phyloP scores from a whole-genome alignment of 129 eudicot genomes.

The Logfia minima region DNA sequence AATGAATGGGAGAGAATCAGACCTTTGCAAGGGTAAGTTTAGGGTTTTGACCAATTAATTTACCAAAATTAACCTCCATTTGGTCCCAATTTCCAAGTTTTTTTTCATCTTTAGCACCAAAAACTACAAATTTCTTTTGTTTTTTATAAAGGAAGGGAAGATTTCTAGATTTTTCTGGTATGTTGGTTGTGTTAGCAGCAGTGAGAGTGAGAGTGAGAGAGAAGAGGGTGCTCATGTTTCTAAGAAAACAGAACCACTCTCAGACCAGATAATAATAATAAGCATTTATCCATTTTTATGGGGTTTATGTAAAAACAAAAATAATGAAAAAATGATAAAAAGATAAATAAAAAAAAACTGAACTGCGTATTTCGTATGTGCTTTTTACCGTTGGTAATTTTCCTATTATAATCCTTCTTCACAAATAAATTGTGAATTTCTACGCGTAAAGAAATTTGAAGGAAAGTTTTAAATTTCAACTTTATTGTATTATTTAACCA shows the following conservation, averaged over 20 bases:
- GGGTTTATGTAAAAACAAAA: too few species aligned
- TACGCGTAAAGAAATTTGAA: too few species aligned
- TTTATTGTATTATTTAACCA: too few species aligned
- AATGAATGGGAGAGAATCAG: slow-evolving; percentile 8
- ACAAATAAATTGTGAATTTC: too few species aligned
- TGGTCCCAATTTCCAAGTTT: slow-evolving; percentile 52
- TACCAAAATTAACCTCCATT: slow-evolving; percentile 64
- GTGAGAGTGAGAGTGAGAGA: neutral
- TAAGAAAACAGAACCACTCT: slow-evolving; percentile 9
- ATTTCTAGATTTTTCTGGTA: slow-evolving; percentile 7
- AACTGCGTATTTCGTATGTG: too few species aligned
- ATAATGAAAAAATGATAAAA: too few species aligned
- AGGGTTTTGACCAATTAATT: slow-evolving; percentile 68
- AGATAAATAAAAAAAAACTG: too few species aligned
- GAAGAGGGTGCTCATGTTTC: slow-evolving; percentile 47
- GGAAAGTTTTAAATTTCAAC: too few species aligned
- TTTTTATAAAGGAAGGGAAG: slow-evolving; percentile 34
- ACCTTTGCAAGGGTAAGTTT: slow-evolving; percentile 77
- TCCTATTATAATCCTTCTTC: too few species aligned
- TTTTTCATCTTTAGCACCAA: slow-evolving; percentile 50
- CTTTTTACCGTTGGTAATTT: too few species aligned
- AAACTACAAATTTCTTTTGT: slow-evolving; percentile 37
- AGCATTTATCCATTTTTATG: too few species aligned
- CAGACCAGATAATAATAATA: neutral
- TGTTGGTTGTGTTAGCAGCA: slow-evolving; percentile 7